A percentile compares a stretch with the other conserved stretches of the same genome.
Evolutionary conservation across 2,329 filamentous ascomycete genomes (phyloP).

Genomic region (Penicillium vulpinum): DNA sequence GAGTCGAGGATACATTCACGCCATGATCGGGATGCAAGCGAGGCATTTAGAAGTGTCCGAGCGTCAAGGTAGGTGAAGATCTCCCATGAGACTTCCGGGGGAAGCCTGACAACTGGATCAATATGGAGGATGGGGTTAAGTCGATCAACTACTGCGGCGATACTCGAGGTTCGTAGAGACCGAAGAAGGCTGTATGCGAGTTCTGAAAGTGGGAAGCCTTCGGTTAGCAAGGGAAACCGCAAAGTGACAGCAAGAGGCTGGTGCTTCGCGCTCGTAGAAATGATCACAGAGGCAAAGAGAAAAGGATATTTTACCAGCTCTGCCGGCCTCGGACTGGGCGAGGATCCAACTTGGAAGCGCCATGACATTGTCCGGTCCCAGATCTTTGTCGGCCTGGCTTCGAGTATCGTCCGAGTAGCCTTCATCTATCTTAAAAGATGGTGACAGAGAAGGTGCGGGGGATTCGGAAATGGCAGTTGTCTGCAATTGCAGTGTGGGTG

Average conservation of each 20-base stretch:
- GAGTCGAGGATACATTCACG: conserved; percentile 77
- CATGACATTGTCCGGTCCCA: conserved; percentile 40
- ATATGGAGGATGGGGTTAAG: conserved; percentile 85
- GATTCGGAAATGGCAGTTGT: conserved; percentile 29
- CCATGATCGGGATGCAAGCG: conserved; percentile 78
- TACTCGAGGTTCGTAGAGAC: conserved; percentile 74
- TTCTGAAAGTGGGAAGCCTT: conserved; percentile 54
- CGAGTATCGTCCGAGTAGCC: conserved; percentile 78
- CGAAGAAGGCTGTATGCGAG: conserved; percentile 76
- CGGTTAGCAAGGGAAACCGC: conserved; percentile 18
- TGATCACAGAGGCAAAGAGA: not conserved
- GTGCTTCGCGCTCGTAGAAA: not conserved
- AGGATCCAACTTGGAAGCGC: conserved; percentile 57
- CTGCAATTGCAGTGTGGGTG: conserved; percentile 29
- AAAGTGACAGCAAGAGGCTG: not conserved
- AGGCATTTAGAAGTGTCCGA: conserved; percentile 74
- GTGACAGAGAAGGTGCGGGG: conserved; percentile 31
- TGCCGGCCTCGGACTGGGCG: conserved; percentile 54
- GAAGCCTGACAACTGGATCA: conserved; percentile 82
- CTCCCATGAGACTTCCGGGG: conserved; percentile 85
- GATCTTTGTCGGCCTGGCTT: conserved; percentile 47
- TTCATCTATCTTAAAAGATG: conserved; percentile 69
- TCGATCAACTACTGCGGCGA: conserved; percentile 76
- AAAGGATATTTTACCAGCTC: conserved; percentile 51
- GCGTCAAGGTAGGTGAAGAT: conserved; percentile 85